These are phyloP conservation scores for Purshia tridentata DNA, from an alignment of 306 rosid genomes.

Conservation along the genomic window DNA sequence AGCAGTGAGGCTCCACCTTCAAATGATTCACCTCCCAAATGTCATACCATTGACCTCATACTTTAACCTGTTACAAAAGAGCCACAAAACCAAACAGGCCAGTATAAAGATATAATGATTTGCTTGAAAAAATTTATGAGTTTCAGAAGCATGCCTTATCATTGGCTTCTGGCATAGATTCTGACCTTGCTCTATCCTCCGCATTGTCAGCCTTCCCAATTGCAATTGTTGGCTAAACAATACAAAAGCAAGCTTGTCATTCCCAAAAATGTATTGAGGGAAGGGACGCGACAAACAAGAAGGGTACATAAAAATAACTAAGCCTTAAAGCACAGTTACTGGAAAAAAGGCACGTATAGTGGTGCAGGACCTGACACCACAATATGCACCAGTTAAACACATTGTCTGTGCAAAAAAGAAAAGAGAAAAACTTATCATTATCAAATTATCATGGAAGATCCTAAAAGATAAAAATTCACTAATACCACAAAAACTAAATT, in stretches of 20 bases:
- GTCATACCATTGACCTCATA: conserved; percentile 31
- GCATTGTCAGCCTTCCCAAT: conserved; percentile 36
- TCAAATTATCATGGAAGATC: conserved; percentile 27
- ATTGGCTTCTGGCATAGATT: conserved; percentile 42
- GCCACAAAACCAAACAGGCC: conserved; percentile 49
- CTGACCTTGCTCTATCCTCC: conserved; percentile 62
- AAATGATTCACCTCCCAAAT: conserved; percentile 17
- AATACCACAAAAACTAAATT: neutral
- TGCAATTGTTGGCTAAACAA: conserved; percentile 55
- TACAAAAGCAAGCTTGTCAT: conserved; percentile 30
- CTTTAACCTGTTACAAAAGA: conserved; percentile 48
- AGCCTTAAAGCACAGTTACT: conserved; percentile 70
- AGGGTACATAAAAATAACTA: conserved; percentile 50
- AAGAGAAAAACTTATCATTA: conserved; percentile 2
- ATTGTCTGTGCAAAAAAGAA: conserved; percentile 38
- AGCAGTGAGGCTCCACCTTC: conserved; percentile 14
- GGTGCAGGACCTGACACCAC: conserved; percentile 98
- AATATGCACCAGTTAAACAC: conserved; percentile 70
- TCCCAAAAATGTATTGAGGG: conserved; percentile 12
- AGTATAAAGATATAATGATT: conserved; percentile 57
- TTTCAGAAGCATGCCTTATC: conserved; percentile 42
- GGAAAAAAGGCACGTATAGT: conserved; percentile 73
- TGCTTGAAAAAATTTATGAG: conserved; percentile 13
- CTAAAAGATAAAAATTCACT: conserved; percentile 22
- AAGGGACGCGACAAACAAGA: conserved; percentile 11